These are phyloP conservation scores for Saprolegnia parasitica DNA, from an alignment of 352 stramenopile species.

Conservation along the genomic window DNA sequence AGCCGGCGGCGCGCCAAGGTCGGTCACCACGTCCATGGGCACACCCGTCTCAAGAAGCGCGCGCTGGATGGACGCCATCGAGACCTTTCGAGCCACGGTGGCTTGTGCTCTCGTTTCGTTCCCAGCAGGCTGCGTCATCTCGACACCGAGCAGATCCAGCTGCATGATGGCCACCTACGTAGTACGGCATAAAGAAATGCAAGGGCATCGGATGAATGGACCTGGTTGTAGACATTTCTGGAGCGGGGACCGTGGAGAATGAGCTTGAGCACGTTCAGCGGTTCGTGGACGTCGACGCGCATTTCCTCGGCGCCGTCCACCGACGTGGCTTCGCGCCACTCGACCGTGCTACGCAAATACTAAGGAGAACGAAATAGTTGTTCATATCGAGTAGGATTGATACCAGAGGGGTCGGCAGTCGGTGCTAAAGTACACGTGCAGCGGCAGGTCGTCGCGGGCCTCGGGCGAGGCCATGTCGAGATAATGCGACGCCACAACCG, in stretches of 20 bases:
- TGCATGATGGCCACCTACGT: constrained; percentile 25
- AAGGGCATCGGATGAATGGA: background rate
- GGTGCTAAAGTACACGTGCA: constrained; percentile 26
- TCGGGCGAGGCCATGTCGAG: background rate
- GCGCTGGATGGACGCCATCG: constrained; percentile 12
- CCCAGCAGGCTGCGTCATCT: background rate
- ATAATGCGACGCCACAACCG: background rate
- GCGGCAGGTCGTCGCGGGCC: background rate
- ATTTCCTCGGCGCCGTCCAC: background rate
- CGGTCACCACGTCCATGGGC: constrained; percentile 1
- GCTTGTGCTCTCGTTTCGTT: background rate
- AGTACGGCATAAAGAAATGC: background rate
- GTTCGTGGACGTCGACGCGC: constrained; percentile 22
- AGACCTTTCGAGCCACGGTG: background rate
- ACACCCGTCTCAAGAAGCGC: constrained; percentile 25
- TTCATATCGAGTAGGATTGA: background rate
- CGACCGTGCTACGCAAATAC: constrained; percentile 5
- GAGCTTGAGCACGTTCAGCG: constrained; percentile 24
- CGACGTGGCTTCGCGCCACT: background rate
- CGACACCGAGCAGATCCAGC: constrained; percentile 16
- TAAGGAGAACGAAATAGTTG: background rate
- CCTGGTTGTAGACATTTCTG: constrained; percentile 21
- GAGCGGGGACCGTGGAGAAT: constrained; percentile 7
- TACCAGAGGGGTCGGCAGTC: constrained; percentile 23
- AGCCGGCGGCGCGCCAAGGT: background rate